Evolutionary conservation across 805 yeast genomes (phyloP).

Genomic region (Starmerella khaoyaiensis): DNA sequence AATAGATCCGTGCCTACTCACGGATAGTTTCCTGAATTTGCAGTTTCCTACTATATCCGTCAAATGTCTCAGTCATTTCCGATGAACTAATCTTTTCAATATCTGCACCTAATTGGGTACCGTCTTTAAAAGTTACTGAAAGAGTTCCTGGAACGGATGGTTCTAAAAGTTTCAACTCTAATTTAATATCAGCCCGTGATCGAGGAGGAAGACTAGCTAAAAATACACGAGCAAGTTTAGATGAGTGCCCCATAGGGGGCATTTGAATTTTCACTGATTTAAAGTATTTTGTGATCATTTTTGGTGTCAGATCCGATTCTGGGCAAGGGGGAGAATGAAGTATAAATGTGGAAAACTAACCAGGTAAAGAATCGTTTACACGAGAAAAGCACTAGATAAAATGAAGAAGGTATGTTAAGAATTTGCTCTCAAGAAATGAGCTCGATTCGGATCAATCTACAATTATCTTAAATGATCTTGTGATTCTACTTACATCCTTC

Average conservation of each 20-base stretch:
- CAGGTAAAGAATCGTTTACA: no score
- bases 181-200: constrained; percentile 44
- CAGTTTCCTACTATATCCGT: constrained; percentile 69
- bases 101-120: constrained; percentile 52
- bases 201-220: constrained; percentile 70
- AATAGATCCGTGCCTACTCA: constrained; percentile 11
- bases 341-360: not conserved
- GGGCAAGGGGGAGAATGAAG: not conserved
- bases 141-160: constrained; percentile 34
- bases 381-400: no score
- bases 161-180: constrained; percentile 52
- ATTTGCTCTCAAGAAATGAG: no score
- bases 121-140: constrained; percentile 71
- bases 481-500: no score
- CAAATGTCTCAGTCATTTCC: constrained; percentile 56
- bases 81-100: constrained; percentile 43
- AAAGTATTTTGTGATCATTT: constrained; percentile 85
- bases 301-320: not conserved
- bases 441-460: no score
- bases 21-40: constrained; percentile 45
- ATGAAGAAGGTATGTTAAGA: no score
- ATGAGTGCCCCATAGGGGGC: constrained; percentile 28
- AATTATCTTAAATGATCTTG: no score
- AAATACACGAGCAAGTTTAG: constrained; percentile 67
- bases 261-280: constrained; percentile 62